phyloP scores from a whole-genome alignment of 2,329 filamentous ascomycete genomes.

The Hymenoscyphus salicellus region DNA sequence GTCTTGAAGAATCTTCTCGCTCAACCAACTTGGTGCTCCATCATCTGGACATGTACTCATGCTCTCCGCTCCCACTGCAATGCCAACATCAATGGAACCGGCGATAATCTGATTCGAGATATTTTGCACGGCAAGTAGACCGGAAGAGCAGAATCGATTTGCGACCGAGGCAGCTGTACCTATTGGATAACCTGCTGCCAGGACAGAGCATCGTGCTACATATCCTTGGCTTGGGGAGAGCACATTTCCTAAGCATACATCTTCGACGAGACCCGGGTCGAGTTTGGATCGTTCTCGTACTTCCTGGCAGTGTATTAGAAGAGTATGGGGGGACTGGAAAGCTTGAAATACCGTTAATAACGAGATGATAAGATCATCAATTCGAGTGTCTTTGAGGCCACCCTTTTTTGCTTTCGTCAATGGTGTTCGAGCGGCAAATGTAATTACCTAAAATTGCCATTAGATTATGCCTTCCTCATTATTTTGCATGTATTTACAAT shows the following conservation, averaged over 20 bases:
- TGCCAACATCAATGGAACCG: slow-evolving; percentile 80
- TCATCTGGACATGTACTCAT: slow-evolving; percentile 76
- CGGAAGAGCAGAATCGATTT: slow-evolving; percentile 97
- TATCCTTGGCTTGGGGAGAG: slow-evolving; percentile 73
- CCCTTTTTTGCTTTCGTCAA: slow-evolving; percentile 90
- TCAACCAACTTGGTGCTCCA: slow-evolving; percentile 76
- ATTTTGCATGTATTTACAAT: slow-evolving; percentile 54
- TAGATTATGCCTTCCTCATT: not conserved
- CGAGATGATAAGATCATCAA: slow-evolving; percentile 78
- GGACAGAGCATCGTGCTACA: slow-evolving; percentile 81
- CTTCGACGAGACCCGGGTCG: slow-evolving; percentile 44
- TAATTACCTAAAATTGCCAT: slow-evolving; percentile 60
- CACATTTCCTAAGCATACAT: slow-evolving; percentile 14
- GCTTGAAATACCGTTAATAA: slow-evolving; percentile 63
- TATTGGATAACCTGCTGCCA: slow-evolving; percentile 91
- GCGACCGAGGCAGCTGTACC: slow-evolving; percentile 77
- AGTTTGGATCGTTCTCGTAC: slow-evolving; percentile 35
- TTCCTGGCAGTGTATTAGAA: slow-evolving; percentile 3
- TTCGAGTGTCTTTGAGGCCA: slow-evolving; percentile 87
- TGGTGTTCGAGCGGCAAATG: slow-evolving; percentile 81
- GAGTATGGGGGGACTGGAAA: not conserved
- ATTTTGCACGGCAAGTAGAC: slow-evolving; percentile 91
- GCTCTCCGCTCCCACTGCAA: slow-evolving; percentile 83
- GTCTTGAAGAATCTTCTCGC: slow-evolving; percentile 69
- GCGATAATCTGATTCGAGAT: slow-evolving; percentile 82